Base-by-base conservation (phyloP, 2,329 filamentous ascomycete species). In the Microsporum ferrugineum region DNA sequence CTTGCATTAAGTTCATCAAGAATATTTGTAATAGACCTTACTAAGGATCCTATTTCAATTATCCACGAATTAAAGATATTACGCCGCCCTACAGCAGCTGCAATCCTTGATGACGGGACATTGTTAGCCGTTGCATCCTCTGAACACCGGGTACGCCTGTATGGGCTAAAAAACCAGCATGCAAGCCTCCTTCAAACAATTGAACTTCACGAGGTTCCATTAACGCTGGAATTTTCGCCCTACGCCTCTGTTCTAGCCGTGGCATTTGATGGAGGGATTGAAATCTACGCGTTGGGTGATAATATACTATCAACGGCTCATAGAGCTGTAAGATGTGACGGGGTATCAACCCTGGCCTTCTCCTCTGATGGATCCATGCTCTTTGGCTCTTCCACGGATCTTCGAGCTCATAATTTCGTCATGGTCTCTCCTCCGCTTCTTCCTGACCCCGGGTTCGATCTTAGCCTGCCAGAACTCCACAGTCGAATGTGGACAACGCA, bases 261-360 rank as follows among this genome's bases (percentile, higher is more conserved):
- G 14, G 90, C 90, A 5, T 95, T 91, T 72, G 85, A 90, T 69
- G 88, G 88, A 60, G 89, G 88, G n/a, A 91, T 96, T 64, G 91
- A 96, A 72, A 88, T 96, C 0, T 85, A 88, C 33, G 88, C 89
- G 3, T 77, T 95, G 43, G 83, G 83, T 56, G 78, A 85, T 1
- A 82, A 79, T 59, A 84, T 83, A 31, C 68, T 86, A 33, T 73
- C 82, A 10, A 88, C 83, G 0, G 87, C 91, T 66, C 81, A 87
- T 67, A 81, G 89, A 66, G 83, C 88, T 8, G 88, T 92, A 61
- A 89, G 91, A 68, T 92, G 88, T 68, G 85, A 88, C 68, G 82
- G 81, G 1, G 87, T 91, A 3, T 88, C 92, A 69, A 79, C 84
- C 2, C 75, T 94, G 56, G 80, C 84, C 2, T 94, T 94, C 70